Evolutionary conservation across 352 stramenopile species (phyloP).

Genomic region (Globisporangium mamillatum): DNA sequence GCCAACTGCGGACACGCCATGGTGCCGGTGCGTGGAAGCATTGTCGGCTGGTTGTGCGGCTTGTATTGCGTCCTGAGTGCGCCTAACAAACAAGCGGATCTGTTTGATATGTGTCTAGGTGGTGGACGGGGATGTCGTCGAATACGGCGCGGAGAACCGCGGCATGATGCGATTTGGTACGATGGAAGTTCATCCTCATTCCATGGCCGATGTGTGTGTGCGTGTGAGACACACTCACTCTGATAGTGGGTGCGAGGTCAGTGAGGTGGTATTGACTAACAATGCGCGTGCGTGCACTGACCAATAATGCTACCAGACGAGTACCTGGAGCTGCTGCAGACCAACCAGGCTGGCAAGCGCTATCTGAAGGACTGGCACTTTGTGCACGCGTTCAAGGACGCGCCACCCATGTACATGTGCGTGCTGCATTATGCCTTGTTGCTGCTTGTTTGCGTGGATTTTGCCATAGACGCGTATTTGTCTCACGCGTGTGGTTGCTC

Average conservation of each 20-base stretch:
- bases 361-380: constrained; percentile 91
- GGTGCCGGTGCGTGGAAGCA: constrained; percentile 38
- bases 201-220: not conserved
- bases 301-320: constrained; percentile 28
- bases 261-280: not conserved
- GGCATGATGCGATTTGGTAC: constrained; percentile 61
- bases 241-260: not conserved
- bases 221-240: not conserved
- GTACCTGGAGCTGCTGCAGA: constrained; percentile 63
- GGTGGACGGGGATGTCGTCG: constrained; percentile 50
- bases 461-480: constrained; percentile 23
- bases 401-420: constrained; percentile 57
- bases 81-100: not conserved
- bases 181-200: not conserved
- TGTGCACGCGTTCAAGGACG: constrained; percentile 45
- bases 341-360: constrained; percentile 36
- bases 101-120: constrained; percentile 31
- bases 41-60: not conserved
- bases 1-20: constrained; percentile 42
- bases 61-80: not conserved
- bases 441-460: constrained; percentile 10
- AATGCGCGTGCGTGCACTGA: not conserved
- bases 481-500: constrained; percentile 14
- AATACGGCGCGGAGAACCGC: constrained; percentile 60
- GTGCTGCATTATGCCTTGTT: not conserved